phyloP scores from a whole-genome alignment of 139 green algal species.

The Picochlorum sp. region DNA sequence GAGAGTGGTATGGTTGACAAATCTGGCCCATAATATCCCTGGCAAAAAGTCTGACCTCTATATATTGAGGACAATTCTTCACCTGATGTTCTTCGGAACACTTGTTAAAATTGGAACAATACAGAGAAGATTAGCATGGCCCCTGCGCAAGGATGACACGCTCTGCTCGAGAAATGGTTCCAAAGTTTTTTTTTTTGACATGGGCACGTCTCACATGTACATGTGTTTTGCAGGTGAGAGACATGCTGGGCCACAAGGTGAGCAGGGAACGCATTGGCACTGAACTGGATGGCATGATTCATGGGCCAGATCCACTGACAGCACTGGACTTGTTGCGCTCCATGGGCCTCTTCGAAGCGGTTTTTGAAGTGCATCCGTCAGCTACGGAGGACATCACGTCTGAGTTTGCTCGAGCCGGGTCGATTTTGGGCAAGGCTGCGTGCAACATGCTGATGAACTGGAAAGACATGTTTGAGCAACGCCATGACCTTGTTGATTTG shows the following conservation, averaged over 20 bases:
- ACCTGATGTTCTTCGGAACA: conserved; percentile 13
- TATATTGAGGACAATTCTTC: neutral
- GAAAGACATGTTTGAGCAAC: neutral
- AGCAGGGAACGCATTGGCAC: conserved; percentile 71
- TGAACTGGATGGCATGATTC: conserved; percentile 81
- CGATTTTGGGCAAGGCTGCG: conserved; percentile 20
- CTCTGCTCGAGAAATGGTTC: conserved; percentile 59
- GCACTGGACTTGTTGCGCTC: conserved; percentile 56
- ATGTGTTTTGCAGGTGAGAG: conserved; percentile 43
- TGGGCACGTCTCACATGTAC: neutral
- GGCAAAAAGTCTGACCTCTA: neutral
- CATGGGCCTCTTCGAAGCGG: conserved; percentile 58
- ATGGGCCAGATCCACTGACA: conserved; percentile 45
- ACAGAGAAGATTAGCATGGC: conserved; percentile 79
- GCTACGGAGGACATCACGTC: conserved; percentile 9
- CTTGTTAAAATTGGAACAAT: conserved; percentile 59
- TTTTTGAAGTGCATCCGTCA: conserved; percentile 51
- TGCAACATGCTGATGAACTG: conserved; percentile 9
- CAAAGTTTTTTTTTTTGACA: conserved; percentile 34
- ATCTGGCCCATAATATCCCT: neutral
- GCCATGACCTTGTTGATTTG: neutral
- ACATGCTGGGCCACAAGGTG: conserved; percentile 61
- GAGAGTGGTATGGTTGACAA: neutral
- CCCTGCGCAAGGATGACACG: conserved; percentile 76
- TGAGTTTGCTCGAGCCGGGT: conserved; percentile 9